phyloP scores from a whole-genome alignment of 2,329 filamentous ascomycete species.

The Aspergillus pseudoviridinutans region DNA sequence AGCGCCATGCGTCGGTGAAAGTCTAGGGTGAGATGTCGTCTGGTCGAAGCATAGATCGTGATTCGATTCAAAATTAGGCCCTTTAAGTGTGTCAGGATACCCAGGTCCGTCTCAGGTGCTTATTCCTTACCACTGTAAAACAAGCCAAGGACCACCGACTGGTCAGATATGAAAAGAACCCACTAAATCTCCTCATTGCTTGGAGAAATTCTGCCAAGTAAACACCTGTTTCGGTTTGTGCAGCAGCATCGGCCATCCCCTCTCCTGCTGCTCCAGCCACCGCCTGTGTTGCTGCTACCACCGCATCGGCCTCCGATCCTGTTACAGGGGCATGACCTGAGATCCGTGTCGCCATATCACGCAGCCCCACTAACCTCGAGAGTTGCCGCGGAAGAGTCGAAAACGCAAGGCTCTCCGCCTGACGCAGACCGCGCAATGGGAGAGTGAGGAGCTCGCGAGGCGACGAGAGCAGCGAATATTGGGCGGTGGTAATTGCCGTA shows the following conservation, averaged over 20 bases:
- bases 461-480: conserved; percentile 23
- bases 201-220: conserved; percentile 46
- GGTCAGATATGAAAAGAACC: conserved; percentile 84
- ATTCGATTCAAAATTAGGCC: conserved; percentile 87
- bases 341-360: conserved; percentile 21
- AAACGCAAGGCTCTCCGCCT: conserved; percentile 34
- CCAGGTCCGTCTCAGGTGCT: too few relatives aligned
- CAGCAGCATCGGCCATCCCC: conserved; percentile 30
- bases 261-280: conserved; percentile 32
- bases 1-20: conserved; percentile 69
- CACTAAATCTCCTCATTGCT: conserved; percentile 66
- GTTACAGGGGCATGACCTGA: conserved; percentile 19
- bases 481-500: conserved; percentile 14
- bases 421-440: conserved; percentile 35
- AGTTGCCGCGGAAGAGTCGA: conserved; percentile 32
- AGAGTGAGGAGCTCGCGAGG: conserved; percentile 31
- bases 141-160: conserved; percentile 90
- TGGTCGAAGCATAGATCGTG: conserved; percentile 85
- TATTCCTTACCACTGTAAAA: conserved; percentile 62
- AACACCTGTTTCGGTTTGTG: conserved; percentile 28
- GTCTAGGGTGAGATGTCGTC: conserved; percentile 70
- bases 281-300: conserved; percentile 35
- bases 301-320: conserved; percentile 36
- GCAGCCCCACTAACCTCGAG: conserved; percentile 26
- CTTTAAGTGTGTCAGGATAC: conserved; percentile 33